These are phyloP conservation scores for Backusella sp. DNA, from an alignment of 192 early-diverging fungal species.

Conservation along the genomic window DNA sequence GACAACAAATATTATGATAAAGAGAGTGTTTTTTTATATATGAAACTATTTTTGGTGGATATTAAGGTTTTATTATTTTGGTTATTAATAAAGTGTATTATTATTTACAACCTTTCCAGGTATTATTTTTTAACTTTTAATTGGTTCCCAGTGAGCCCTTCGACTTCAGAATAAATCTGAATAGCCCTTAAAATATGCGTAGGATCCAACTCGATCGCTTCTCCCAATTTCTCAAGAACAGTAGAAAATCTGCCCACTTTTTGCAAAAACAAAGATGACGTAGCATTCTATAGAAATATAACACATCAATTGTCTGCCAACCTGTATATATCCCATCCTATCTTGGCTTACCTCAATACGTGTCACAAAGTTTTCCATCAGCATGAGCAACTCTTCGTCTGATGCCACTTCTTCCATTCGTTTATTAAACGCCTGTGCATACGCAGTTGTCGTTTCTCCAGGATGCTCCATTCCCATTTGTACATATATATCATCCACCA, in stretches of 20 bases:
- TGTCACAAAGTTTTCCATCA: conserved; percentile 51
- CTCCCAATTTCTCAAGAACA: conserved; percentile 57
- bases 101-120: background rate
- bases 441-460: background rate
- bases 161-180: conserved; percentile 59
- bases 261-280: conserved; percentile 56
- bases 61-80: background rate
- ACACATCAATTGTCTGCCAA: background rate
- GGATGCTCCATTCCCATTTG: background rate
- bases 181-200: conserved; percentile 59
- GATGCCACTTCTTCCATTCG: conserved; percentile 46
- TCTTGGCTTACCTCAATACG: conserved; percentile 49
- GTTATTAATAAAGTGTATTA: background rate
- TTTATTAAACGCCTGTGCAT: background rate
- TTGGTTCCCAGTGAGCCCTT: conserved; percentile 21
- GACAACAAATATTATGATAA: background rate
- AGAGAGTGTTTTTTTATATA: background rate
- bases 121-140: background rate
- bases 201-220: conserved; percentile 57
- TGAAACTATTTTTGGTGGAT: background rate
- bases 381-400: conserved; percentile 46
- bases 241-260: conserved; percentile 52
- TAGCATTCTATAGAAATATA: conserved; percentile 47
- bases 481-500: background rate
- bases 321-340: background rate